Percentiles rank a stretch among this genome's conserved stretches.
These are phyloP conservation scores for Fremontodendron californicum DNA, from an alignment of 345 rosid genomes.

Conservation along the genomic window DNA sequence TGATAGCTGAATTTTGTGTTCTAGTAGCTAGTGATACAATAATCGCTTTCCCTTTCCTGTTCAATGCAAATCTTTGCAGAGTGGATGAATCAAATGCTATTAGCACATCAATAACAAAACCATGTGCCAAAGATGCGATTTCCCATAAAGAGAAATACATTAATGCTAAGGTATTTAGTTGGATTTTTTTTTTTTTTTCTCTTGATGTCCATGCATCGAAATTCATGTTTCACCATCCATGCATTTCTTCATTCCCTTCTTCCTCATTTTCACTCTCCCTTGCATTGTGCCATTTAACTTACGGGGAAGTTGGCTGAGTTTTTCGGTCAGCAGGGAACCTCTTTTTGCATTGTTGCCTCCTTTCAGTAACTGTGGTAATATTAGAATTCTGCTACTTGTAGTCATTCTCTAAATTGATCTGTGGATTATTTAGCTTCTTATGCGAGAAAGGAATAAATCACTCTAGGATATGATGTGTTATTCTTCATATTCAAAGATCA, in stretches of 20 bases:
- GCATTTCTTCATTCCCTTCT: neutral
- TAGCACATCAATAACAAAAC: constrained; percentile 42
- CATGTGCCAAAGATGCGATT: constrained; percentile 51
- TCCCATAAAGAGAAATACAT: constrained; percentile 66
- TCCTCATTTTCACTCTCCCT: neutral
- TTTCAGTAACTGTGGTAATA: neutral
- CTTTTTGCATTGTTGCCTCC: neutral
- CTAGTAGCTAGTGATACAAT: neutral
- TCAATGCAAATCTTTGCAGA: constrained; percentile 30
- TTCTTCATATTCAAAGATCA: neutral
- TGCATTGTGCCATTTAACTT: neutral
- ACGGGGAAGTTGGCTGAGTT: neutral
- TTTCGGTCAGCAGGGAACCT: neutral
- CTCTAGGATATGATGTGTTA: neutral
- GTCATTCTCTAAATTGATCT: neutral
- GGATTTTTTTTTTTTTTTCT: neutral
- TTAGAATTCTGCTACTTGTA: neutral
- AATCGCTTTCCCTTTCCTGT: neutral
- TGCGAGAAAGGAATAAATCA: neutral
- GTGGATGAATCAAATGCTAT: constrained; percentile 27
- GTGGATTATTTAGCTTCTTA: constrained; percentile 7
- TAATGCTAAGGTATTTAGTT: constrained; percentile 55
- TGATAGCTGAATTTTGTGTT: neutral
- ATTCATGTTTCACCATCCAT: neutral
- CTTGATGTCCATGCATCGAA: neutral